Base-by-base conservation (phyloP, 129 eudicot genomes). In the Glebionis coronaria region DNA sequence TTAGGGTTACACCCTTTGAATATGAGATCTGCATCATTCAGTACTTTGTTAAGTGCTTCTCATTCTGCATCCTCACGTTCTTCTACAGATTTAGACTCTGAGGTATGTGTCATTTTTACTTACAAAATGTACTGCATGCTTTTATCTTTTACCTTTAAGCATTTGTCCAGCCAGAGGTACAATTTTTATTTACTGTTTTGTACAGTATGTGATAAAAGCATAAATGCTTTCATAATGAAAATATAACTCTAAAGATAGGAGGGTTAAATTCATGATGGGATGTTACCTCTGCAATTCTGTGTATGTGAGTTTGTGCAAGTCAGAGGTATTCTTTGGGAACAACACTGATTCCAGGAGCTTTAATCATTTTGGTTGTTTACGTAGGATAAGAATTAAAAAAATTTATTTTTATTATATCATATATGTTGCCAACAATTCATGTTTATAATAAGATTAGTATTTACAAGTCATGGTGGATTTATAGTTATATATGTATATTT, bases 31-130 rank as follows among this genome's bases (percentile, higher is more conserved):
- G 55, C 80, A 3, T 87, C 95, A 59, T 81, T 84, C 85, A 81
- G 69, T 68, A 82, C 87, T 70, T 64, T 80, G 51, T 56, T 84
- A 57, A 87, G 78, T 76, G 83, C 71, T 25, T 81, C 95, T 58
- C 82, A 81, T 51, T 78, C 82, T 59, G 70, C 90, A 61, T 70
- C 70, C 45, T 72, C 91, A 11, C 73, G 72, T 70, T 85, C 79
- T 61, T 81, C 87, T 44, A 79, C 90, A 51, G 95, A 87, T 79
- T 84, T 87, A 52, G 95, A 87, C 74, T 81, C 95, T 18, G 83
- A 79, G 90, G 95, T 87, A 73, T 61, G 79, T 45, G 59, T 64
- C 7, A 2, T 4, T 61, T 6, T 16, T 6, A 35, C 42, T 35
- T 35, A 7, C 45, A 19, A 15, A 3, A 0, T 3, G 42, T 25